Percentiles rank a stretch among this genome's conserved stretches.
These are phyloP conservation scores for Phytophthora multivora DNA, from an alignment of 352 stramenopile genomes.

Conservation along the genomic window DNA sequence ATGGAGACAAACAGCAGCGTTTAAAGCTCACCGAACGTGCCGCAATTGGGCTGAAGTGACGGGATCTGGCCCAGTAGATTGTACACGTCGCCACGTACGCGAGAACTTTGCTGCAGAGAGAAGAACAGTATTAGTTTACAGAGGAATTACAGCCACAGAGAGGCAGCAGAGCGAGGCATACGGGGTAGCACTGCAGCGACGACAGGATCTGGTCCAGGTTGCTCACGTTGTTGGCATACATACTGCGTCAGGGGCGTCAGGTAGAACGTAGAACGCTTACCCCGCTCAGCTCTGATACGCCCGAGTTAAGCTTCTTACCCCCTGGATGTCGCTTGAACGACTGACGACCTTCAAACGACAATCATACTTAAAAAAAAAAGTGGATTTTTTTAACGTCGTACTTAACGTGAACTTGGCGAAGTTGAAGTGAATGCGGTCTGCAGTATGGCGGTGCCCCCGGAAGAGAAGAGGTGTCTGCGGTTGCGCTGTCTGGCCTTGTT, in stretches of 20 bases:
- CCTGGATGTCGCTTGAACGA: too few species aligned
- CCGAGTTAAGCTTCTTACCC: too few species aligned
- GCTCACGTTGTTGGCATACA: conserved; percentile 88
- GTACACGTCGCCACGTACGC: conserved; percentile 85
- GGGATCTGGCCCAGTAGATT: conserved; percentile 87
- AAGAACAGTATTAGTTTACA: not conserved
- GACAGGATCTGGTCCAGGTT: conserved; percentile 89
- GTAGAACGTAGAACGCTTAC: too few species aligned
- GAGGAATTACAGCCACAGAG: not conserved
- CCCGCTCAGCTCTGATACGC: conserved; percentile 7
- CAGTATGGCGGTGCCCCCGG: conserved; percentile 47
- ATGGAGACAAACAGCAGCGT: not conserved
- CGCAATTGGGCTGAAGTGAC: conserved; percentile 84
- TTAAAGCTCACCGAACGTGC: conserved; percentile 68
- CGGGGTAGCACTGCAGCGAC: conserved; percentile 83
- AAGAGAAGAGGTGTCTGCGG: conserved; percentile 45
- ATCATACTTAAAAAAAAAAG: not conserved
- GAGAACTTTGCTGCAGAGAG: conserved; percentile 70
- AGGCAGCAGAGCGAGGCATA: conserved; percentile 22
- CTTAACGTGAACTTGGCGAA: conserved; percentile 6
- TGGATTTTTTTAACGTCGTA: conserved; percentile 4
- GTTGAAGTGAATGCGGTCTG: conserved; percentile 30
- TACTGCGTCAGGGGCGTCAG: conserved; percentile 15
- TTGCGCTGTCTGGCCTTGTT: conserved; percentile 34
- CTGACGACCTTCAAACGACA: not conserved